phyloP scores from a whole-genome alignment of 495 filamentous ascomycete genomes.

The Daldinia bambusicola region DNA sequence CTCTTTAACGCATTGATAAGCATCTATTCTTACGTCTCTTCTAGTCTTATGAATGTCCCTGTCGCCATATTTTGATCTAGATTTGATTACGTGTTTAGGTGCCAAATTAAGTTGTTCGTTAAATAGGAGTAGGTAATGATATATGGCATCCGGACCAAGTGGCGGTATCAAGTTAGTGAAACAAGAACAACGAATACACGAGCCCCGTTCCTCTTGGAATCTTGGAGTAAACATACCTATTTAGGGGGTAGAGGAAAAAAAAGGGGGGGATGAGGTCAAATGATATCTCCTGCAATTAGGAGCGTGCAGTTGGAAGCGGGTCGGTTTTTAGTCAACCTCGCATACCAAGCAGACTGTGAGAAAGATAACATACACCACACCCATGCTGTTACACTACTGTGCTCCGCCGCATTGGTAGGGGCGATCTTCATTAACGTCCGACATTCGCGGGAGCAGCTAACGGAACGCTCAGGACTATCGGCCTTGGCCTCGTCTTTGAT shows the following conservation, averaged over 20 bases:
- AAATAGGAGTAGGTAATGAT: too few species aligned
- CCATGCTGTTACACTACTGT: not conserved
- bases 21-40: not conserved
- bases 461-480: not conserved
- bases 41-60: not conserved
- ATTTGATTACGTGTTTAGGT: too few species aligned
- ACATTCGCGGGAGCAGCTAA: not conserved
- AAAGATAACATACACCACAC: not conserved
- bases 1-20: not conserved
- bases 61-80: too few species aligned
- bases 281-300: not conserved
- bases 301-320: not conserved
- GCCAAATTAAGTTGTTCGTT: too few species aligned
- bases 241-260: not conserved
- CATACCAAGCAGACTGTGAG: not conserved
- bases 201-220: not conserved
- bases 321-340: not conserved
- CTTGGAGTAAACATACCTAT: not conserved
- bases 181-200: not conserved
- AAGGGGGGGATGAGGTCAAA: not conserved
- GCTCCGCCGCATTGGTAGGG: not conserved
- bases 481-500: not conserved
- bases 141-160: too few species aligned
- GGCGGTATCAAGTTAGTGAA: too few species aligned
- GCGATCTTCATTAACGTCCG: not conserved